Evolutionary conservation across 2,329 filamentous ascomycete genomes (phyloP).

Genomic region (Diaporthe australafricana): DNA sequence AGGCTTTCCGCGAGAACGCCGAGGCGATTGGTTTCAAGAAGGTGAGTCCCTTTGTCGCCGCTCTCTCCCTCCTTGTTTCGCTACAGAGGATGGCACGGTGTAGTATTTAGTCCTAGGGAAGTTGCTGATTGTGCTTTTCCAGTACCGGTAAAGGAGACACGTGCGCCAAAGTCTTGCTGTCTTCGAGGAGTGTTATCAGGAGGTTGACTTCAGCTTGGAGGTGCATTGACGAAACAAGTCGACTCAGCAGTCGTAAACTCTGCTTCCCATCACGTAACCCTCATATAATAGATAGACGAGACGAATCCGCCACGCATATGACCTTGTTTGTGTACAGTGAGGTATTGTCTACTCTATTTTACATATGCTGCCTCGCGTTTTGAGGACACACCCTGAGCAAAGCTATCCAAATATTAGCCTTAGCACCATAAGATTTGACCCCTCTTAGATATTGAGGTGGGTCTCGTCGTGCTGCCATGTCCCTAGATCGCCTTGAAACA

Average conservation of each 20-base stretch:
- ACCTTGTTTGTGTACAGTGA: conserved; percentile 14
- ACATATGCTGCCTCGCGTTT: neutral
- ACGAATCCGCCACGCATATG: neutral
- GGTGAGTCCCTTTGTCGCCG: conserved; percentile 43
- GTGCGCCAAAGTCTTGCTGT: neutral
- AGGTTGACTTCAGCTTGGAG: neutral
- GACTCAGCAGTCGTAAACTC: neutral
- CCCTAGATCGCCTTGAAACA: neutral
- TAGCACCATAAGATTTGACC: neutral
- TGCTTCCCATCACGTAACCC: neutral
- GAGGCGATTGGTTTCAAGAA: conserved; percentile 62
- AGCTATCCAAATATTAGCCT: neutral
- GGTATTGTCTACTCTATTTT: conserved; percentile 20
- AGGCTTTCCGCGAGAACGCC: conserved; percentile 64
- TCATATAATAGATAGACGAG: neutral
- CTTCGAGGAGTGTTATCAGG: neutral
- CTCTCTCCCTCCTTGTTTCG: neutral
- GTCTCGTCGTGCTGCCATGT: neutral
- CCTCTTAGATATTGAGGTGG: neutral
- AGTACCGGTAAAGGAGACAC: conserved; percentile 24
- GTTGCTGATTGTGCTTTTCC: neutral
- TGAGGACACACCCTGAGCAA: too few relatives aligned
- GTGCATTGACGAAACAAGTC: too few relatives aligned
- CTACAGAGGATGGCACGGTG: neutral
- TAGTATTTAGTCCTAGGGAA: neutral